Percentiles rank a stretch among this genome's conserved stretches.
These are phyloP conservation scores for Teunomyces pallodes DNA, from an alignment of 805 yeast species.

Conservation along the genomic window DNA sequence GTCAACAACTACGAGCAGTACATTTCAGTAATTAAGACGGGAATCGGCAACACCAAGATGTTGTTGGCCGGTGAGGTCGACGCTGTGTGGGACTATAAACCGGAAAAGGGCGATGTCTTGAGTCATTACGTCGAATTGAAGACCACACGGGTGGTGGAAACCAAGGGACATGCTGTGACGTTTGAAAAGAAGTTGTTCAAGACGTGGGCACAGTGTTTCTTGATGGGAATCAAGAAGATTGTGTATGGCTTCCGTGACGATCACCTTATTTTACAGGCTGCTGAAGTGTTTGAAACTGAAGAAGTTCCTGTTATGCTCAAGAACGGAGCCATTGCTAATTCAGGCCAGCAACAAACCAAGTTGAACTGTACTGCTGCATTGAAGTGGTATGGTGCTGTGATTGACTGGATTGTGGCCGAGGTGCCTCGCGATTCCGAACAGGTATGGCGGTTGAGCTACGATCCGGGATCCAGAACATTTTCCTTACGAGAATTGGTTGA, in stretches of 20 bases:
- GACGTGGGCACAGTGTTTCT: conserved; percentile 93
- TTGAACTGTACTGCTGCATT: conserved; percentile 77
- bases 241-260: conserved; percentile 88
- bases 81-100: conserved; percentile 80
- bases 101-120: conserved; percentile 51
- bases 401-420: conserved; percentile 67
- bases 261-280: conserved; percentile 54
- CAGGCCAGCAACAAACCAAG: conserved; percentile 22
- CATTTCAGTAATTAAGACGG: conserved; percentile 76
- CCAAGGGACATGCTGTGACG: conserved; percentile 53
- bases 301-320: conserved; percentile 73
- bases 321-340: conserved; percentile 35
- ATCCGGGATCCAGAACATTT: conserved; percentile 52
- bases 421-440: conserved; percentile 50
- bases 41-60: conserved; percentile 69
- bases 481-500: conserved; percentile 47
- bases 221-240: conserved; percentile 78
- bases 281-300: conserved; percentile 76
- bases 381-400: conserved; percentile 81
- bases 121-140: conserved; percentile 84
- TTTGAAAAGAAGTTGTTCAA: conserved; percentile 77
- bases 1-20: conserved; percentile 78
- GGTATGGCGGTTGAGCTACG: conserved; percentile 56
- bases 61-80: conserved; percentile 90
- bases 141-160: conserved; percentile 57